Evolutionary conservation across 2,329 filamentous ascomycete genomes (phyloP), one percentile per base, ranked within the genome.

Genomic region (Fusarium floridanum): DNA sequence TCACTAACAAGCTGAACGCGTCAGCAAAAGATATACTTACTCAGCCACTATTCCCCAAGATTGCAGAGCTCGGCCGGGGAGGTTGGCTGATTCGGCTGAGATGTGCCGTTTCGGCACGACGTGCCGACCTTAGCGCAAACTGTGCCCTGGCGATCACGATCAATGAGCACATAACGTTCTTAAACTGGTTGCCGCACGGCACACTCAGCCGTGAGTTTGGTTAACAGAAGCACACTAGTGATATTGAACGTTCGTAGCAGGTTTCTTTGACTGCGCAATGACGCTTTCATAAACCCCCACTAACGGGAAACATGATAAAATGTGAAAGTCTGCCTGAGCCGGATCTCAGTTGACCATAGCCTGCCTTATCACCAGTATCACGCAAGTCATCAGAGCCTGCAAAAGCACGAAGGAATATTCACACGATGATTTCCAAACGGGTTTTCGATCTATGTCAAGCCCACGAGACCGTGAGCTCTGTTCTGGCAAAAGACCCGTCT

Each of bases 381-480:
- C 41, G 10, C 17, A 39, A 9, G 8, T 39, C 17, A 5, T 8
- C 20, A 45, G 12, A 24, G 22, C 41, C 7, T 45, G 12, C 11
- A 24, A 11, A 45, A 45, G 41, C 12, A 45, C 20, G 6, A 45
- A 45, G 12, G 5, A 45, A 45, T 12, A 45, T 20, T 12, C 8
- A 24, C n/a, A 14, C 39, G n/a, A 82, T 82, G 81, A 73, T 82
- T 10, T 81, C 81, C 3, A 75, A 80, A 22, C 70, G 67, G 10
- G 72, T 92, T 10, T 83, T 86, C 69, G 81, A 86, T 27, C 81
- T 91, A 11, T 92, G 91, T 78, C 86, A 84, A 32, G 85, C 82
- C 14, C 74, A 80, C 17, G 83, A 87, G 37, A 92, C 87, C 20
- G 88, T 93, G n/a, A 91, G 86, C 34, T 88, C 89, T 0, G 81